These are phyloP conservation scores for Jamesozyma gamospora DNA, from an alignment of 805 yeast genomes.

Conservation along the genomic window DNA sequence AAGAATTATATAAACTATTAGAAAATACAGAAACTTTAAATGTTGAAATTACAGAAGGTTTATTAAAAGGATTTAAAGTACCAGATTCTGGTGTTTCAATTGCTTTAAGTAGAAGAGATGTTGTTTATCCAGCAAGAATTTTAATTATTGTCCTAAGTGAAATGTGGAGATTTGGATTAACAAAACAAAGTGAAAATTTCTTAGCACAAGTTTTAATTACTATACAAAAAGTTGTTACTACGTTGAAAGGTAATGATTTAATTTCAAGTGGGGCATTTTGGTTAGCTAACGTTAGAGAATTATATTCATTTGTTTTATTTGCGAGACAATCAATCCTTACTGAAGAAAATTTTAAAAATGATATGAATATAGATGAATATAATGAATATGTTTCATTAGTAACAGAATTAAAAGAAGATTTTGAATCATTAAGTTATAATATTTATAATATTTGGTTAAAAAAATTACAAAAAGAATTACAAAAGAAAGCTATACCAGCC, in stretches of 20 bases:
- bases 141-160: slow-evolving; percentile 85
- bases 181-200: slow-evolving; percentile 83
- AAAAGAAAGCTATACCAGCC: slow-evolving; percentile 89
- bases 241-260: slow-evolving; percentile 76
- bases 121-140: slow-evolving; percentile 90
- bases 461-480: slow-evolving; percentile 82
- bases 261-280: slow-evolving; percentile 93
- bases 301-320: slow-evolving; percentile 86
- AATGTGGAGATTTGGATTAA: slow-evolving; percentile 96
- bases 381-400: slow-evolving; percentile 82
- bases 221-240: slow-evolving; percentile 73
- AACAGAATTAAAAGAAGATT: slow-evolving; percentile 86
- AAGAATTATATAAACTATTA: slow-evolving; percentile 59
- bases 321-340: slow-evolving; percentile 88
- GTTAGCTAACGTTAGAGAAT: slow-evolving; percentile 92
- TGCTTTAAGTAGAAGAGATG: slow-evolving; percentile 77
- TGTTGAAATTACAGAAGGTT: slow-evolving; percentile 76
- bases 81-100: slow-evolving; percentile 83
- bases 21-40: slow-evolving; percentile 66
- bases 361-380: slow-evolving; percentile 83
- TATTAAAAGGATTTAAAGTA: slow-evolving; percentile 72
- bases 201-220: slow-evolving; percentile 80
- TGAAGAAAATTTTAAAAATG: slow-evolving; percentile 67
- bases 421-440: slow-evolving; percentile 85
- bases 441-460: slow-evolving; percentile 96